These are phyloP conservation scores for Arthroderma uncinatum DNA, from an alignment of 2,329 filamentous ascomycete genomes.

Conservation along the genomic window DNA sequence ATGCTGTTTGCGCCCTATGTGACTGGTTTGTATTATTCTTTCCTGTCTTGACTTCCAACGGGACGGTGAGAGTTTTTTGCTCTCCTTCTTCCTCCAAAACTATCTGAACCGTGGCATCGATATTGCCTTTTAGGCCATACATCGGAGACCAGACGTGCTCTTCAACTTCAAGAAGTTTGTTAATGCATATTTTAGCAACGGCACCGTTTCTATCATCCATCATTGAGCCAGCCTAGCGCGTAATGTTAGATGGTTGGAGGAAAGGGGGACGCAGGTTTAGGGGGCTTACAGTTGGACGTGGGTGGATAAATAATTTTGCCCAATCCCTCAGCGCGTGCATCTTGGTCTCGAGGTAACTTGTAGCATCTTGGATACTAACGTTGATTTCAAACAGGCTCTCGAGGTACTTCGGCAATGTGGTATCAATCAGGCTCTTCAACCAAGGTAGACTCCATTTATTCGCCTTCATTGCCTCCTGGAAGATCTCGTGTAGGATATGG, in stretches of 20 bases:
- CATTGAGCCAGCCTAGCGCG: conserved; percentile 51
- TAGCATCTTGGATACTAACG: conserved; percentile 59
- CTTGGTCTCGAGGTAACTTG: conserved; percentile 71
- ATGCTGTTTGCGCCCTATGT: conserved; percentile 84
- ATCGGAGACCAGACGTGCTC: conserved; percentile 98
- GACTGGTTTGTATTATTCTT: conserved; percentile 64
- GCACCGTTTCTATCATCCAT: conserved; percentile 70
- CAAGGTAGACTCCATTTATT: conserved; percentile 70
- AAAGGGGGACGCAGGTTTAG: not conserved
- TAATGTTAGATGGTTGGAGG: not conserved
- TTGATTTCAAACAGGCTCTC: conserved; percentile 86
- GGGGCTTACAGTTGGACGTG: conserved; percentile 51
- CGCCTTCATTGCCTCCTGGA: conserved; percentile 74
- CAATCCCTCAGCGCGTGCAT: conserved; percentile 70
- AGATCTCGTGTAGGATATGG: conserved; percentile 86
- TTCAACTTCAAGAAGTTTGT: conserved; percentile 89
- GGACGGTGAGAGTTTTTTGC: conserved; percentile 63
- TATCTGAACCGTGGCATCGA: conserved; percentile 91
- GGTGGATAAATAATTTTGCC: conserved; percentile 69
- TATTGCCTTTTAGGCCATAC: conserved; percentile 94
- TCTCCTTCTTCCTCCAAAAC: conserved; percentile 61
- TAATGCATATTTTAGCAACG: conserved; percentile 70
- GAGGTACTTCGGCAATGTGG: conserved; percentile 62
- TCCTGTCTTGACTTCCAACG: conserved; percentile 92
- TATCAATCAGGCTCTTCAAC: conserved; percentile 55